Conservation (phyloP, 208 protist genomes). For the Polymyxa betae region DNA sequence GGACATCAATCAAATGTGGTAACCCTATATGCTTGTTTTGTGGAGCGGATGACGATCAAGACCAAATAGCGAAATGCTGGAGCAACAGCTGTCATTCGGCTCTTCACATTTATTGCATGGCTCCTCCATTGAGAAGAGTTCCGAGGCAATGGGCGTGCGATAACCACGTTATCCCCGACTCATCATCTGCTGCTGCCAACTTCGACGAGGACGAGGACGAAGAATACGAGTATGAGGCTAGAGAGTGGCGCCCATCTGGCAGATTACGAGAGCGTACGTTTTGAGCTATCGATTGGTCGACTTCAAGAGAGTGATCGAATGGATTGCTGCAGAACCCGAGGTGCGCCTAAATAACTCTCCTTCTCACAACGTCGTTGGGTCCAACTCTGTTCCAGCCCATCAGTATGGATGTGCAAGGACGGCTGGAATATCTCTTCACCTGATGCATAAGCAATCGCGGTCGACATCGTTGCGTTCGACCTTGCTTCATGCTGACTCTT, state of each 20-base stretch:
- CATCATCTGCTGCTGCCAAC: background rate
- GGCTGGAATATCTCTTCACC: too few relatives aligned
- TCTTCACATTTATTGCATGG: slow-evolving; percentile 28
- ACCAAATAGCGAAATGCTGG: slow-evolving; percentile 43
- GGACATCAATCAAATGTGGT: background rate
- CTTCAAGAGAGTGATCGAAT: background rate
- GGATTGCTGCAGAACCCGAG: background rate
- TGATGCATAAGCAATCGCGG: too few relatives aligned
- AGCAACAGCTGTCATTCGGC: background rate
- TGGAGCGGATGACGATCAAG: background rate
- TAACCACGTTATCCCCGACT: background rate
- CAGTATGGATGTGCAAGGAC: too few relatives aligned
- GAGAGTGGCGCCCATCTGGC: background rate
- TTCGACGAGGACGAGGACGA: background rate
- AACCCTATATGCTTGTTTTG: background rate
- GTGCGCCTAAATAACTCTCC: too few relatives aligned
- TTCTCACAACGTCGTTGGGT: too few relatives aligned
- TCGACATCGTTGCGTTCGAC: too few relatives aligned
- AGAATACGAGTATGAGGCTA: background rate
- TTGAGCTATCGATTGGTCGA: background rate
- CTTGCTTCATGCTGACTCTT: too few relatives aligned
- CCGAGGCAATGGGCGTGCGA: slow-evolving; percentile 28
- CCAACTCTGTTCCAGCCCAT: too few relatives aligned
- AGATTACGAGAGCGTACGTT: background rate
- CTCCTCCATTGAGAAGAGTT: background rate